These are phyloP conservation scores for Mycocentrospora acerina DNA, from an alignment of 2,329 filamentous ascomycete genomes.

Conservation along the genomic window DNA sequence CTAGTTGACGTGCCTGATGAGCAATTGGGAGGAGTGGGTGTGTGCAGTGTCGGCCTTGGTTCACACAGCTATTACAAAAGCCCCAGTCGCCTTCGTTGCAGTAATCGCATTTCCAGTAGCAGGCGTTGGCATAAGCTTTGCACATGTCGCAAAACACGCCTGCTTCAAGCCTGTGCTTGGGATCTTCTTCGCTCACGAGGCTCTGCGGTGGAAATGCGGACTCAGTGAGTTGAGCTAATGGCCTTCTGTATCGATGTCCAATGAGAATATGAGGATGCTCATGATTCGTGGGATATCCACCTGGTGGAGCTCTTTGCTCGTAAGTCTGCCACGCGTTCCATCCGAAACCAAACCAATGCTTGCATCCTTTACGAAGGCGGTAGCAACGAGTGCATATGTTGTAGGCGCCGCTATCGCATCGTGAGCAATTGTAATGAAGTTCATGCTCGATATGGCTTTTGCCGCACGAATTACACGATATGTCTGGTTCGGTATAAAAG, in stretches of 20 bases:
- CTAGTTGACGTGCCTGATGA: slow-evolving; percentile 50
- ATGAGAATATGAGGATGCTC: slow-evolving; percentile 57
- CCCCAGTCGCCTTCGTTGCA: slow-evolving; percentile 97
- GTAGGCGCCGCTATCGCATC: slow-evolving; percentile 70
- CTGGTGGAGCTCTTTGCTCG: slow-evolving; percentile 48
- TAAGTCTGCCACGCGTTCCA: slow-evolving; percentile 69
- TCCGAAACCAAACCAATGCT: slow-evolving; percentile 87
- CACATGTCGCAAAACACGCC: slow-evolving; percentile 86
- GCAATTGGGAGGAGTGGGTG: slow-evolving; percentile 78
- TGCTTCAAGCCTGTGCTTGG: slow-evolving; percentile 66
- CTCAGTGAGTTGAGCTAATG: slow-evolving; percentile 24
- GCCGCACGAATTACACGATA: slow-evolving; percentile 71
- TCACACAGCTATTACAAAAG: slow-evolving; percentile 86
- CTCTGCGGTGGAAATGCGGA: slow-evolving; percentile 21
- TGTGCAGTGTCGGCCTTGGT: slow-evolving; percentile 76
- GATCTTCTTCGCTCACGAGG: slow-evolving; percentile 64
- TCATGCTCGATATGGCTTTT: slow-evolving; percentile 78
- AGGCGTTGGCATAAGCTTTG: slow-evolving; percentile 71
- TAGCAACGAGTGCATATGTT: slow-evolving; percentile 84
- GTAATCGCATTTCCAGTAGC: slow-evolving; percentile 83
- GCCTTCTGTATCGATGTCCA: slow-evolving; percentile 47
- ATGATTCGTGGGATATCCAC: slow-evolving; percentile 43
- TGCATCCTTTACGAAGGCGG: slow-evolving; percentile 72
- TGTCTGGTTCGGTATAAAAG: slow-evolving; percentile 68
- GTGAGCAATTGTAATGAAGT: slow-evolving; percentile 78